A percentile compares a stretch with the other conserved stretches of the same genome.
Conservation (phyloP, 192 early-diverging fungal genomes). For the Coemansia sp. region DNA sequence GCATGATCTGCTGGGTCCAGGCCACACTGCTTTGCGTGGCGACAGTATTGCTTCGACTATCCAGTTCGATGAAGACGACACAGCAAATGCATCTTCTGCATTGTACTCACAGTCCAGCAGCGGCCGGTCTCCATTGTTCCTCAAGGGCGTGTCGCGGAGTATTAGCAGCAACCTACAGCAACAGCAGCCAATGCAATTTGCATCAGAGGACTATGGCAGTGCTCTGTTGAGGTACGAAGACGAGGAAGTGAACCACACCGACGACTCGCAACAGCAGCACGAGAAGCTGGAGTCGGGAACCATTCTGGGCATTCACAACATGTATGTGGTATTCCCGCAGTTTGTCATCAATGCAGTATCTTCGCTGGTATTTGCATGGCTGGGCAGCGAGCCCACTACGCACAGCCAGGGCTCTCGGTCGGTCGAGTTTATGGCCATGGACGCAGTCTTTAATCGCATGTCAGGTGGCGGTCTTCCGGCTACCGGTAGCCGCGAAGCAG, state of each 20-base stretch:
- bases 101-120: neutral
- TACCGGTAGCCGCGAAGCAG: constrained; percentile 9
- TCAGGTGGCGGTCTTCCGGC: neutral
- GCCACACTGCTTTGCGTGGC: constrained; percentile 10
- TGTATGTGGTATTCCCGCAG: constrained; percentile 95
- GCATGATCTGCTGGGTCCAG: constrained; percentile 3
- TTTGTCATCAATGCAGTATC: constrained; percentile 62
- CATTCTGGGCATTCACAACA: constrained; percentile 92
- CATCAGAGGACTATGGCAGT: neutral
- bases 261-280: constrained; percentile 5
- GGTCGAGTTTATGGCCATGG: constrained; percentile 42
- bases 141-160: constrained; percentile 8
- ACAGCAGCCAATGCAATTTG: neutral
- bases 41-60: constrained; percentile 46
- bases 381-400: constrained; percentile 13
- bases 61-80: constrained; percentile 15
- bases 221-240: neutral
- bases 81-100: neutral
- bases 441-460: constrained; percentile 7
- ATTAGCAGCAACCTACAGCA: constrained; percentile 1
- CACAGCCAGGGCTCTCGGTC: constrained; percentile 17
- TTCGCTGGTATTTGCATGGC: constrained; percentile 46
- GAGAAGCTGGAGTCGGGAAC: constrained; percentile 58
- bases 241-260: neutral
- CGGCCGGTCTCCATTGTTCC: constrained; percentile 11